phyloP scores from a whole-genome alignment of 1,284 basidiomycete species.

The Inonotus hispidus region DNA sequence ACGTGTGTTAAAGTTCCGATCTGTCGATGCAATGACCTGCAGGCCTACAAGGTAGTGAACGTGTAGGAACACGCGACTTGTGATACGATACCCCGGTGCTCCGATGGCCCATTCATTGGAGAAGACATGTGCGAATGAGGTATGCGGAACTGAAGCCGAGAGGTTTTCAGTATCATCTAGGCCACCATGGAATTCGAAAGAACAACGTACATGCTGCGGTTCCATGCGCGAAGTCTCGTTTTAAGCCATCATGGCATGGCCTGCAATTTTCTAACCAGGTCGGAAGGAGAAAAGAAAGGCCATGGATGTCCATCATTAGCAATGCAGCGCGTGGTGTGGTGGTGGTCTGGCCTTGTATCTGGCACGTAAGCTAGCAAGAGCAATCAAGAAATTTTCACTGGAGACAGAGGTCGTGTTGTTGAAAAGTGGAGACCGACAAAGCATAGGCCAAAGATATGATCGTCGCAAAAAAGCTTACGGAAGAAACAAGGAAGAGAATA shows the following conservation, averaged over 20 bases:
- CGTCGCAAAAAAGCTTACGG: conserved; percentile 10
- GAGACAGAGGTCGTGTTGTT: conserved; percentile 8
- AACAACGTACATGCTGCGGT: conserved; percentile 16
- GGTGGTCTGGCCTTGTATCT: conserved; percentile 10
- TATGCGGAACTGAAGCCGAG: conserved; percentile 10
- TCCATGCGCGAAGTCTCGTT: conserved; percentile 12
- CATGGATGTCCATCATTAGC: conserved; percentile 14
- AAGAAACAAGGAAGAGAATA: conserved; percentile 16
- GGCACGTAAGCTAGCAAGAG: not conserved
- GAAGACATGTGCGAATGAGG: conserved; percentile 12
- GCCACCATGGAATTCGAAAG: conserved; percentile 6
- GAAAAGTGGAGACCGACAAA: conserved; percentile 13
- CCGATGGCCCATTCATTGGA: conserved; percentile 19
- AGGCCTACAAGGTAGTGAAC: conserved; percentile 20
- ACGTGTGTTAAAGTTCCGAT: conserved; percentile 19
- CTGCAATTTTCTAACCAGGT: conserved; percentile 4
- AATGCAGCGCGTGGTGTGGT: not conserved
- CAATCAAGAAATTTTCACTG: conserved; percentile 15
- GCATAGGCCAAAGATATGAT: conserved; percentile 17
- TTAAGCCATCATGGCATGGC: conserved; percentile 12
- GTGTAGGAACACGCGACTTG: conserved; percentile 16
- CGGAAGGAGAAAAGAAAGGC: conserved; percentile 17
- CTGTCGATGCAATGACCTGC: conserved; percentile 16
- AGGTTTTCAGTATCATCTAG: conserved; percentile 6
- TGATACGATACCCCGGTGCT: conserved; percentile 14